Conservation (phyloP, 768 basidiomycete species). For the Mycena olivaceomarginata region DNA sequence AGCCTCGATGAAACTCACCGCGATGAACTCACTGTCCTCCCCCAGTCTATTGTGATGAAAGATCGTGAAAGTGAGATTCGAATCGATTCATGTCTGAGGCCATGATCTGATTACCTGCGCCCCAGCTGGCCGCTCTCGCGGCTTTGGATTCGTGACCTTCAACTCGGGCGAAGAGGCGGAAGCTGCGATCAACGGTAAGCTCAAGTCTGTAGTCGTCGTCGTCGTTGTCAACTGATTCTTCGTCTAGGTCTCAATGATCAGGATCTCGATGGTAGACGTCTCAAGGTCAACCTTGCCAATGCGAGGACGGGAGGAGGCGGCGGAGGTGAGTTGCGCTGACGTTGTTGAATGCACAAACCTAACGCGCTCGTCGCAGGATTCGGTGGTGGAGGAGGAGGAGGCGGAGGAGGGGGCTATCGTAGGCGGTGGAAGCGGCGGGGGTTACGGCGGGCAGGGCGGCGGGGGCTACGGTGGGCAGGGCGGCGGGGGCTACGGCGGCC, state of each 20-base stretch:
- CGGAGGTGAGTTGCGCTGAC: neutral
- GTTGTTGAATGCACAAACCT: neutral
- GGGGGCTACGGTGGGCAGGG: no score
- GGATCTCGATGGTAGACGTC: conserved; percentile 38
- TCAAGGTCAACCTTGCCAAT: conserved; percentile 40
- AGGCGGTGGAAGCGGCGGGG: conserved; percentile 3
- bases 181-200: conserved; percentile 23
- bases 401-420: neutral
- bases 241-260: conserved; percentile 29
- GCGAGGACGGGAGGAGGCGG: conserved; percentile 31
- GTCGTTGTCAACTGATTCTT: neutral
- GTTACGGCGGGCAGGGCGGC: no score
- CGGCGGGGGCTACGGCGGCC: no score
- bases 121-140: conserved; percentile 34
- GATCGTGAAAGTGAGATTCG: conserved; percentile 25
- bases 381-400: neutral
- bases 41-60: conserved; percentile 36
- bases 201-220: no score
- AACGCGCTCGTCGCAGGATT: neutral
- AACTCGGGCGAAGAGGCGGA: conserved; percentile 29
- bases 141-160: conserved; percentile 39
- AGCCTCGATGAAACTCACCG: no score
- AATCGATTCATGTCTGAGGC: neutral
- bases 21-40: neutral
- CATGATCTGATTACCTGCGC: neutral